Conservation (phyloP, 768 basidiomycete genomes). For the Trametes cingulata region DNA sequence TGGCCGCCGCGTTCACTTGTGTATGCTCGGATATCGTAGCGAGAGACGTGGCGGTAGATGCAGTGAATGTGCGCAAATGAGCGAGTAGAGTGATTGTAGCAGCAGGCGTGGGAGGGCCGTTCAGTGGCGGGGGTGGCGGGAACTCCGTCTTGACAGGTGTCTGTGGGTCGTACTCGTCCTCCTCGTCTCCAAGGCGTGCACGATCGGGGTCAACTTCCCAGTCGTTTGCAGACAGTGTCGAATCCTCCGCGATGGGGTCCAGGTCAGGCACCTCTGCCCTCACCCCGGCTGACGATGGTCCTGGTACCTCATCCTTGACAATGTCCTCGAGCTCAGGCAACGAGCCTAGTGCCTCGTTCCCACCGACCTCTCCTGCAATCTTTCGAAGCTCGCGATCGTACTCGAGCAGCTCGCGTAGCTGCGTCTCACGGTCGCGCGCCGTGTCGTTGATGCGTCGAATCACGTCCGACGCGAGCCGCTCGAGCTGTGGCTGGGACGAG, state of each 20-base stretch:
- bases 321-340: constrained; percentile 65
- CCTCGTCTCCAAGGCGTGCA: constrained; percentile 45
- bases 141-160: constrained; percentile 65
- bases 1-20: constrained; percentile 83
- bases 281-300: constrained; percentile 22
- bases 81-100: constrained; percentile 65
- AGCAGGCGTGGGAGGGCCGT: constrained; percentile 56
- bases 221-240: constrained; percentile 37
- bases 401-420: constrained; percentile 75
- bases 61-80: constrained; percentile 71
- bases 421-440: constrained; percentile 74
- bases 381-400: constrained; percentile 79
- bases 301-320: constrained; percentile 39
- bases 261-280: constrained; percentile 19
- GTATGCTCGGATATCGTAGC: constrained; percentile 83
- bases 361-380: constrained; percentile 77
- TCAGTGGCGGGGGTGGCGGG: constrained; percentile 47
- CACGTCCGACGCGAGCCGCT: constrained; percentile 71
- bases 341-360: constrained; percentile 67
- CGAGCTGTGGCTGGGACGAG: constrained; percentile 44
- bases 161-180: constrained; percentile 44
- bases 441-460: constrained; percentile 78
- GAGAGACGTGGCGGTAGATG: constrained; percentile 73
- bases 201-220: constrained; percentile 56
- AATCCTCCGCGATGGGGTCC: constrained; percentile 34